Base-by-base conservation (phyloP, 208 protist genomes). In the Trypanosoma cruzi region DNA sequence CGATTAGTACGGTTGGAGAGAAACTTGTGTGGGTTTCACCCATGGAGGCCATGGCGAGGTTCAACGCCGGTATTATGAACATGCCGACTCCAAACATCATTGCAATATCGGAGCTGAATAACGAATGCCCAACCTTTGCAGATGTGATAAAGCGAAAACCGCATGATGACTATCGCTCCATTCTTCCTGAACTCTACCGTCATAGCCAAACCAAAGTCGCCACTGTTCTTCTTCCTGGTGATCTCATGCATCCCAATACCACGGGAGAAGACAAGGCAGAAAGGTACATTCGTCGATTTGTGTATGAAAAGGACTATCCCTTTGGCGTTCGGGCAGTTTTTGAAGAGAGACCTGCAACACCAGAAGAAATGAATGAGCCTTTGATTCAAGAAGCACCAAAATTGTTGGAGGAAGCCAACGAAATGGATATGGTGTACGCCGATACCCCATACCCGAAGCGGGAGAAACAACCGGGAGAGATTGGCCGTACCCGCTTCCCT, bases 1-100 rank as follows among this genome's bases (percentile, higher is more conserved):
- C 90, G 0, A 76, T 96, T 72, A 82, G 80, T 58, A 86, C 81
- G 24, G 55, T 80, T 8, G 86, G 88, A 11, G 90, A 96, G 67
- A 61, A 83, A 67, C 78, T 96, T 32, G 84, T 92, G 50, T 96
- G 90, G 90, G 90, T 93, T 34, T 94, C 88, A n/a, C 90, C 90
- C 50, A 90, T 89, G 83, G 90, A 96, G 75, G 90, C 88, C 48
- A 83, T 96, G 40, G 90, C 90, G n/a, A 86, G 90, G 42, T 94
- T 92, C 61, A 94, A 96, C 72, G 85, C 90, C 37, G 90, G 90
- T 36, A 91, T 96, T 53, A 93, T 96, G 86, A 93, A 93, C 68
- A 94, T 94, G 88, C 90, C 90, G 14, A 94, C 90, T 8, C 83
- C 90, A 22, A 94, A 86, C 80, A n/a, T 93, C 24, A 92, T 96